Evolutionary conservation across 2,329 filamentous ascomycete species (phyloP).

Genomic region (Aspergillus fumigatiaffinis): DNA sequence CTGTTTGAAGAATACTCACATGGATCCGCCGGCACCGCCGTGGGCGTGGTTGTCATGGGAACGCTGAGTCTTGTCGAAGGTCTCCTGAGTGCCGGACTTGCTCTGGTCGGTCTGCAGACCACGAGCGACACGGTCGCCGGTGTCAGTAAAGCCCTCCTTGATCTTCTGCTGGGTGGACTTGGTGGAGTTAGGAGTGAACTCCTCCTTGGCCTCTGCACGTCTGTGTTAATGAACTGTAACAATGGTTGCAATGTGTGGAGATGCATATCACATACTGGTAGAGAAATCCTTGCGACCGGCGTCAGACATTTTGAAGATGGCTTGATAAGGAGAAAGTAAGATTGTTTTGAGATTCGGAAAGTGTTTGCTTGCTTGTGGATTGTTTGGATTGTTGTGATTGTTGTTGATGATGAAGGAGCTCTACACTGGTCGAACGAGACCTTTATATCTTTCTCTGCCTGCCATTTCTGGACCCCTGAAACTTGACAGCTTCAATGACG

Average conservation of each 20-base stretch:
- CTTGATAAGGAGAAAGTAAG: slow-evolving; percentile 1
- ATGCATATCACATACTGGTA: slow-evolving; percentile 39
- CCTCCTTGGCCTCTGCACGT: slow-evolving; percentile 51
- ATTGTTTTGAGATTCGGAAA: not conserved
- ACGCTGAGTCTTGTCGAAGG: slow-evolving; percentile 49
- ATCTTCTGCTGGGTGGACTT: slow-evolving; percentile 60
- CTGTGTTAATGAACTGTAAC: slow-evolving; percentile 20
- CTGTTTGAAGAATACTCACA: slow-evolving; percentile 30
- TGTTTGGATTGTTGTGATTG: slow-evolving; percentile 1
- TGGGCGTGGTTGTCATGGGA: slow-evolving; percentile 39
- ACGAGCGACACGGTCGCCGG: slow-evolving; percentile 52
- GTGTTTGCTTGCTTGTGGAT: slow-evolving; percentile 3
- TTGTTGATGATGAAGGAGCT: slow-evolving; percentile 7
- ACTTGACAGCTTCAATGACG: slow-evolving; percentile 14
- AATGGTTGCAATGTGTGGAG: not conserved
- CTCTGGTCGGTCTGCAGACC: slow-evolving; percentile 49
- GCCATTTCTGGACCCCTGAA: not conserved
- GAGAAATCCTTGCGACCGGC: slow-evolving; percentile 58
- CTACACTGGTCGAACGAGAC: not conserved
- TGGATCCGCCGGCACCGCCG: slow-evolving; percentile 36
- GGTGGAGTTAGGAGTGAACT: slow-evolving; percentile 54
- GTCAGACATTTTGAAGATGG: slow-evolving; percentile 55
- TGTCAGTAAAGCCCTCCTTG: slow-evolving; percentile 55
- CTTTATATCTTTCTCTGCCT: slow-evolving; percentile 19
- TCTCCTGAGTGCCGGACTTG: slow-evolving; percentile 54